Base-by-base conservation (phyloP, 768 basidiomycete species). In the Paxillus involutus region DNA sequence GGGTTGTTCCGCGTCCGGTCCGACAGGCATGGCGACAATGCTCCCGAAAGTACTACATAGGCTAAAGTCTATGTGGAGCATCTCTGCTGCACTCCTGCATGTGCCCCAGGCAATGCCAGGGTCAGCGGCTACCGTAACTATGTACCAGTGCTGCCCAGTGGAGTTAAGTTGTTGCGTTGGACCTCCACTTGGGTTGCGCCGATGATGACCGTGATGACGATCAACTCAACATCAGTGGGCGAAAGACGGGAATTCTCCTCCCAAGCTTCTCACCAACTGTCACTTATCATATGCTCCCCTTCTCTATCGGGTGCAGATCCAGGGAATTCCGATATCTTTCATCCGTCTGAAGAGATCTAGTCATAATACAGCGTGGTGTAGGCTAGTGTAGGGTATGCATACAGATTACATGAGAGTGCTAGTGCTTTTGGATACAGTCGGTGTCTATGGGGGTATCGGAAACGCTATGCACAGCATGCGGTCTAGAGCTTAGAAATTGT, bases 401-500 rank as follows among this genome's bases (percentile, higher is more conserved):
- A 44, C 47, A 54, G 12, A 54, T 48, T 61, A 64, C 52, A 57
- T 16, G n/a, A 37, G 44, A 44, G 35, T 47, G 24, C 48, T 62
- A 26, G 26, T 26, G 26, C 26, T 26, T 21, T 57, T 63, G 37
- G 49, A 63, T 66, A 68, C 61, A 67, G 14, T 49, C 9, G 41
- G n/a, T n/a, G 47, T 66, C 65, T 59, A 62, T 45, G 32, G 48
- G 24, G 52, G 57, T 49, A n/a, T 45, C 14, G 21, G 33, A 42
- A 35, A 16, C 44, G 14, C 17, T 47, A 55, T 56, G 48, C 37
- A 48, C 14, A 47, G 51, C 47, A 47, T 48, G 52, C 17, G 40
- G 14, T 57, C 62, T 65, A 84, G 53, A 84, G 70, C 59, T 81
- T 83, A 21, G 81, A 68, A 36, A 69, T 53, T 7, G 53, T 60